Evolutionary conservation across 2,329 filamentous ascomycete genomes (phyloP).

Genomic region (Fusarium begoniae): DNA sequence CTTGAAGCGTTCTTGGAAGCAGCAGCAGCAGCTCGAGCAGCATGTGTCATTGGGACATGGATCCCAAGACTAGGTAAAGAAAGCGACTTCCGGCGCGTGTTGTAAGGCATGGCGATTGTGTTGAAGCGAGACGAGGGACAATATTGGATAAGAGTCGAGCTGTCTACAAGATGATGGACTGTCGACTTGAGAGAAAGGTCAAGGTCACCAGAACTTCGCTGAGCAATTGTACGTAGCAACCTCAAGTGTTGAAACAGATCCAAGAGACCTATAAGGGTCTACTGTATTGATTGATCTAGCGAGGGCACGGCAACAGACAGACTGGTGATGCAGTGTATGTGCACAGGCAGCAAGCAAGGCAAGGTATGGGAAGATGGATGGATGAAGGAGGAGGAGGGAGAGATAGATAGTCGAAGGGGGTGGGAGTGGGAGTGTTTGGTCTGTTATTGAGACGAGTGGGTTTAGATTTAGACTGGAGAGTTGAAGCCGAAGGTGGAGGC

Average conservation of each 20-base stretch:
- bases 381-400: slow-evolving; percentile 10
- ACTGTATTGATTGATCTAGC: slow-evolving; percentile 28
- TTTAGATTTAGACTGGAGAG: slow-evolving; percentile 26
- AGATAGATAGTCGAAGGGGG: slow-evolving; percentile 28
- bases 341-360: background rate
- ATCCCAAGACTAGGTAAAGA: slow-evolving; percentile 94
- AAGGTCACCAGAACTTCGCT: slow-evolving; percentile 26
- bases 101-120: slow-evolving; percentile 78
- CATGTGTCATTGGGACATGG: slow-evolving; percentile 76
- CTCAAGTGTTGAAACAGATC: slow-evolving; percentile 26
- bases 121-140: slow-evolving; percentile 14
- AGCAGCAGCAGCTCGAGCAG: slow-evolving; percentile 64
- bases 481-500: slow-evolving; percentile 37
- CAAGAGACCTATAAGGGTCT: slow-evolving; percentile 26
- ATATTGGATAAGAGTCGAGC: slow-evolving; percentile 2
- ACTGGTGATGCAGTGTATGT: slow-evolving; percentile 13
- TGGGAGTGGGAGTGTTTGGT: slow-evolving; percentile 28
- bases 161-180: slow-evolving; percentile 25
- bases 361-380: background rate
- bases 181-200: slow-evolving; percentile 31
- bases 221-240: slow-evolving; percentile 28
- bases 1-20: slow-evolving; percentile 54
- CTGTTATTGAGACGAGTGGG: slow-evolving; percentile 37
- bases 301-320: slow-evolving; percentile 6
- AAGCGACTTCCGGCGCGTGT: slow-evolving; percentile 94